Conservation (phyloP, 352 stramenopile species). For the Phytopythium montanum region DNA sequence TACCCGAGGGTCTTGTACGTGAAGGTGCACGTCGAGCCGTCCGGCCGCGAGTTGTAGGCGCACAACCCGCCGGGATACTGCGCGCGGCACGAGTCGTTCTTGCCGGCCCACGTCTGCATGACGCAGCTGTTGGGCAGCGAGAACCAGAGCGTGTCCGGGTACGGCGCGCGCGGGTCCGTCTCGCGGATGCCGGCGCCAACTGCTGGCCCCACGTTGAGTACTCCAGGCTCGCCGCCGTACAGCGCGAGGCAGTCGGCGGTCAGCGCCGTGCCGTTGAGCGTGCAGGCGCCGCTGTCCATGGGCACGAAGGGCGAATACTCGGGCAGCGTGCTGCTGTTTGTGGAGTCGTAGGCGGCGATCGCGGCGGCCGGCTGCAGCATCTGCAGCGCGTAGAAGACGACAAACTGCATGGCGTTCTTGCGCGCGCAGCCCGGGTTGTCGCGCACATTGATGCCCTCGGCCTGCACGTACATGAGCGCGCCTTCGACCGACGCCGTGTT, state of each 20-base stretch:
- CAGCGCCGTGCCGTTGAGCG: constrained; percentile 13
- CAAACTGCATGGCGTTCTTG: constrained; percentile 69
- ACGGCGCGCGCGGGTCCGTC: constrained; percentile 40
- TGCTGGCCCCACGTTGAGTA: constrained; percentile 27
- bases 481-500: constrained; percentile 78
- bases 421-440: constrained; percentile 29
- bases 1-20: constrained; percentile 59
- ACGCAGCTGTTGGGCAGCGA: constrained; percentile 61
- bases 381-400: constrained; percentile 69
- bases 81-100: constrained; percentile 32
- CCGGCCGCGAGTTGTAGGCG: constrained; percentile 24
- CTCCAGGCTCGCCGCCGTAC: constrained; percentile 12
- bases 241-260: constrained; percentile 23
- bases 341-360: constrained; percentile 21
- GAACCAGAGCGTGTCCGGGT: constrained; percentile 58
- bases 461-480: constrained; percentile 77
- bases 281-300: constrained; percentile 63
- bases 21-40: constrained; percentile 64
- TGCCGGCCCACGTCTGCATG: constrained; percentile 32
- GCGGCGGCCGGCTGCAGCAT: constrained; percentile 45
- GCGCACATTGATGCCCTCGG: constrained; percentile 64
- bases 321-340: constrained; percentile 16
- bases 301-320: constrained; percentile 55
- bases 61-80: constrained; percentile 34
- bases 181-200: constrained; percentile 34